These are phyloP conservation scores for Cicer pinnatifidum DNA, from an alignment of 306 rosid species.

Conservation along the genomic window DNA sequence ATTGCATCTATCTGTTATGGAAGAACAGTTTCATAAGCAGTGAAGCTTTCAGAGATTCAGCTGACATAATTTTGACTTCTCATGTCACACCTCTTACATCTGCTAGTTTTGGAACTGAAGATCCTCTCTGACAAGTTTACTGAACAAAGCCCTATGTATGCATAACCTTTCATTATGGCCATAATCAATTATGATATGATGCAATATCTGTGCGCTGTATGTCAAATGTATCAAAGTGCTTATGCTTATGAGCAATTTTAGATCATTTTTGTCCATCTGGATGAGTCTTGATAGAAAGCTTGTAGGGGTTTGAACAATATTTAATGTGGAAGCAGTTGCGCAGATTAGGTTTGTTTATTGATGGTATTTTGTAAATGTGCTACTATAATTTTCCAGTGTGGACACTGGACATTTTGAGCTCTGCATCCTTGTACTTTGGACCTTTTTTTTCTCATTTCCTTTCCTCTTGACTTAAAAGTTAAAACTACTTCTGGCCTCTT, in stretches of 20 bases:
- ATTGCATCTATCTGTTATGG: constrained; percentile 91
- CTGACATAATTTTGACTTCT: constrained; percentile 49
- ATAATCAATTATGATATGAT: constrained; percentile 60
- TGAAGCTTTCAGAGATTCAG: constrained; percentile 42
- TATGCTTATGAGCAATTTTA: constrained; percentile 48
- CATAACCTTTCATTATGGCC: constrained; percentile 58
- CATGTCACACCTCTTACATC: constrained; percentile 37
- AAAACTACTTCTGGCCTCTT: constrained; percentile 46
- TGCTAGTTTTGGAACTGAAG: constrained; percentile 48
- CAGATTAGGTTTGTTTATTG: constrained; percentile 51
- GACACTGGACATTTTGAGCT: constrained; percentile 49
- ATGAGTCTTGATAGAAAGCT: constrained; percentile 48
- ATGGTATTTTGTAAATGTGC: constrained; percentile 53
- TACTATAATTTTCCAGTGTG: constrained; percentile 50
- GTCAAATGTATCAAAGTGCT: constrained; percentile 57
- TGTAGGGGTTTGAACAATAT: constrained; percentile 62
- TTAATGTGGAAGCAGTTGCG: constrained; percentile 63
- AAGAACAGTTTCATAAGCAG: constrained; percentile 82
- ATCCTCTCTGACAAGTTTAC: constrained; percentile 46
- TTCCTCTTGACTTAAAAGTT: constrained; percentile 44
- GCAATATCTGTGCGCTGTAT: constrained; percentile 63
- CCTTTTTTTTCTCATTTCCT: constrained; percentile 35
- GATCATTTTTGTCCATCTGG: constrained; percentile 47
- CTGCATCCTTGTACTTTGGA: constrained; percentile 57
- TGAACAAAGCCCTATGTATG: constrained; percentile 60